Evolutionary conservation across 2,329 filamentous ascomycete genomes (phyloP).

Genomic region (Mycocentrospora acerina): DNA sequence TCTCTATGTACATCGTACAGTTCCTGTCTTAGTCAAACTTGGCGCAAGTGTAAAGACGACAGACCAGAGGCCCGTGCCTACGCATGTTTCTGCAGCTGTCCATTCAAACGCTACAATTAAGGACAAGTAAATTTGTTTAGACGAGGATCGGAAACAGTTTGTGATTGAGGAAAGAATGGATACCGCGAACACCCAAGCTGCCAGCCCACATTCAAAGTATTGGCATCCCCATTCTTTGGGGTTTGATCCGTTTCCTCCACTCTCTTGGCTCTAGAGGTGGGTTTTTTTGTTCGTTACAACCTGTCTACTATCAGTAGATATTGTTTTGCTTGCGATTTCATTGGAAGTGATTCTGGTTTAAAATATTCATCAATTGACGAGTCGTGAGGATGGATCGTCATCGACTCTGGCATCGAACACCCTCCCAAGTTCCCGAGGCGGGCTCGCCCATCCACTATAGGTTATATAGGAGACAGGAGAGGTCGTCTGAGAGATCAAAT

Average conservation of each 20-base stretch:
- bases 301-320: too few relatives aligned
- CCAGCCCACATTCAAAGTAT: slow-evolving; percentile 31
- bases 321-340: too few relatives aligned
- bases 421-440: too few relatives aligned
- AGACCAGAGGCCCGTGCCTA: slow-evolving; percentile 18
- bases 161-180: slow-evolving; percentile 20
- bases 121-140: slow-evolving; percentile 15
- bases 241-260: slow-evolving; percentile 16
- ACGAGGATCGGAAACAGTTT: slow-evolving; percentile 25
- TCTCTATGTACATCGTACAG: slow-evolving; percentile 8
- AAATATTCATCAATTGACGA: too few relatives aligned
- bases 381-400: slow-evolving; percentile 33
- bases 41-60: slow-evolving; percentile 20
- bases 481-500: too few relatives aligned
- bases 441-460: too few relatives aligned
- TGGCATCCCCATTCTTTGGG: slow-evolving; percentile 26
- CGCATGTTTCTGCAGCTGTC: slow-evolving; percentile 16
- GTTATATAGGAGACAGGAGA: too few relatives aligned
- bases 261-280: slow-evolving; percentile 34
- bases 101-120: slow-evolving; percentile 8
- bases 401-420: slow-evolving; percentile 29
- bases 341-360: too few relatives aligned
- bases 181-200: slow-evolving; percentile 17
- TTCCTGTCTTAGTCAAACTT: slow-evolving; percentile 12
- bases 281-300: slow-evolving; percentile 23